phyloP scores from a whole-genome alignment of 306 rosid species.

The Comarum palustre region DNA sequence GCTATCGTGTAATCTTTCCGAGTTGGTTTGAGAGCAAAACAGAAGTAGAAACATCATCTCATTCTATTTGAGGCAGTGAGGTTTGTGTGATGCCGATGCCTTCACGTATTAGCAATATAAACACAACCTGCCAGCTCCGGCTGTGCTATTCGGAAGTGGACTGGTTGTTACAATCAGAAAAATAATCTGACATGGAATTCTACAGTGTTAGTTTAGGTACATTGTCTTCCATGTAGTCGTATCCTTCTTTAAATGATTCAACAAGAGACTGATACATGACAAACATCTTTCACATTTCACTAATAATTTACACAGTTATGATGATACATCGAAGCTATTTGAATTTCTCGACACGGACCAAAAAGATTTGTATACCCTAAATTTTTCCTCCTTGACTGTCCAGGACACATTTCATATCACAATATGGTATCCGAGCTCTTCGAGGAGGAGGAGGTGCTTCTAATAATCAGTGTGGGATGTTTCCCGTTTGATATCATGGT shows the following conservation, averaged over 20 bases:
- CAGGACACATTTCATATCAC: constrained; percentile 16
- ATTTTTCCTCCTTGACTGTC: constrained; percentile 26
- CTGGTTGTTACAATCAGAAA: background rate
- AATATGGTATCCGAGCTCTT: constrained; percentile 14
- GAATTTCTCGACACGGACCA: constrained; percentile 28
- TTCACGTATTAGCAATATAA: background rate
- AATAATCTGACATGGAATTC: background rate
- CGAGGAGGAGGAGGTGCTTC: constrained; percentile 24
- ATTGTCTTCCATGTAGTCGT: background rate
- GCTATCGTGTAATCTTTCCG: background rate
- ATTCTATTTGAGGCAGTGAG: background rate
- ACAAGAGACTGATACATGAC: constrained; percentile 7
- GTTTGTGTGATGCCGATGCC: background rate
- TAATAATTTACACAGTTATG: constrained; percentile 44
- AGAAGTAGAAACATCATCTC: background rate
- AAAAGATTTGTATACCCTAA: constrained; percentile 23
- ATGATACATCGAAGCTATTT: constrained; percentile 32
- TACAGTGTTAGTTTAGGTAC: background rate
- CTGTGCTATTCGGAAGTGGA: background rate
- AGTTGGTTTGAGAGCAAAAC: background rate
- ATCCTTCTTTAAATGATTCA: background rate
- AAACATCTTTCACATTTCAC: constrained; percentile 36
- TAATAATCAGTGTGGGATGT: constrained; percentile 22
- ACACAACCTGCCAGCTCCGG: constrained; percentile 6
- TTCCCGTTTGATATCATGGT: constrained; percentile 21